phyloP scores from a whole-genome alignment of 495 filamentous ascomycete genomes.

The Lepidopterella palustris region DNA sequence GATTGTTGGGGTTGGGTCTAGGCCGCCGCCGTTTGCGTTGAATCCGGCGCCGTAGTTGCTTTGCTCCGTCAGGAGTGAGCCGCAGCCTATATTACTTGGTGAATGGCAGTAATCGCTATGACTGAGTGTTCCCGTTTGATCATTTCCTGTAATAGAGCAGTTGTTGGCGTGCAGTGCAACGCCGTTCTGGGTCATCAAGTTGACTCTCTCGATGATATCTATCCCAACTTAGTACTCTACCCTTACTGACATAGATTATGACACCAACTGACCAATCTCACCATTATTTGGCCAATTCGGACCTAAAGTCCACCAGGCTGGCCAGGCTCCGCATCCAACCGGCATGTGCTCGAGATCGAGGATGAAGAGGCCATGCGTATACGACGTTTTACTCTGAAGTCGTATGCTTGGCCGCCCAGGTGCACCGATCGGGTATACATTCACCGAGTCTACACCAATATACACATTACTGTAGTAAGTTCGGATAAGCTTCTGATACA shows the following conservation, averaged over 20 bases:
- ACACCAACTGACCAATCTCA: constrained; percentile 29
- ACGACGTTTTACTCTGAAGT: constrained; percentile 22
- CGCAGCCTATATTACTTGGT: constrained; percentile 15
- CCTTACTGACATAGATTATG: background rate
- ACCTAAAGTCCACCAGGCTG: background rate
- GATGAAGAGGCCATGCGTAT: constrained; percentile 32
- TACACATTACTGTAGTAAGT: constrained; percentile 5
- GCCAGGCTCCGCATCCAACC: constrained; percentile 25
- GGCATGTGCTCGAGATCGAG: constrained; percentile 33
- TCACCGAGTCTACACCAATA: constrained; percentile 25
- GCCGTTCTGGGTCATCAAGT: constrained; percentile 53
- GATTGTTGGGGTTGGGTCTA: background rate
- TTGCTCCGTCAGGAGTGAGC: background rate
- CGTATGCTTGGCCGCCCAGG: constrained; percentile 29
- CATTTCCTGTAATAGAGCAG: constrained; percentile 51
- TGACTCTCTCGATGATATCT: constrained; percentile 87
- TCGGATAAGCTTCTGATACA: constrained; percentile 20
- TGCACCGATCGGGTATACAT: constrained; percentile 11
- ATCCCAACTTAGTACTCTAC: constrained; percentile 17
- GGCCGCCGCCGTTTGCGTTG: background rate
- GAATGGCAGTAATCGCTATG: constrained; percentile 44
- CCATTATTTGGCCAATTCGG: constrained; percentile 64
- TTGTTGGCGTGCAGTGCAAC: constrained; percentile 63
- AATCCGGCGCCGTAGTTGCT: constrained; percentile 3
- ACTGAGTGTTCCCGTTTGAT: constrained; percentile 45